These are phyloP conservation scores for Colletotrichum liriopes DNA, from an alignment of 2,329 filamentous ascomycete genomes.

Conservation along the genomic window DNA sequence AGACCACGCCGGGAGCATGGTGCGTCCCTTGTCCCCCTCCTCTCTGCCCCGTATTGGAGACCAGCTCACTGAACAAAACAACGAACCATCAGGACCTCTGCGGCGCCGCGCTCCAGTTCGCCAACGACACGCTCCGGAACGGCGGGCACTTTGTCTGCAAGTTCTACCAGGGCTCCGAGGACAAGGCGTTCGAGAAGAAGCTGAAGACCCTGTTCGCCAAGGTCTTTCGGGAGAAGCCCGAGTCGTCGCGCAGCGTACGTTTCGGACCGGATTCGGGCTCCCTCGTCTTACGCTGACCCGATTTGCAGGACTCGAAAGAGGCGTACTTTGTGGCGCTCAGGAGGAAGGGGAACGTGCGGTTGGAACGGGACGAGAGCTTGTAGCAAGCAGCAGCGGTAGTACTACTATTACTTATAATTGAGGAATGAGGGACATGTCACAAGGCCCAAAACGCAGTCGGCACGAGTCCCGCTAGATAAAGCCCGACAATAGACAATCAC, in stretches of 20 bases:
- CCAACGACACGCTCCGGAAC: slow-evolving; percentile 83
- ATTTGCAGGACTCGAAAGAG: slow-evolving; percentile 82
- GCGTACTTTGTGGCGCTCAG: slow-evolving; percentile 86
- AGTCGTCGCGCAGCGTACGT: slow-evolving; percentile 87
- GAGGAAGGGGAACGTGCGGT: slow-evolving; percentile 67
- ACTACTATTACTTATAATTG: too few species aligned
- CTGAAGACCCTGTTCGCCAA: slow-evolving; percentile 84
- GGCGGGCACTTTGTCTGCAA: slow-evolving; percentile 97
- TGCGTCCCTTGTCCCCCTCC: slow-evolving; percentile 60
- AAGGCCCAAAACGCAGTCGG: background rate
- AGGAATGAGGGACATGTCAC: background rate
- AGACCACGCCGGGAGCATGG: slow-evolving; percentile 96
- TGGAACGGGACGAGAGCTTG: background rate
- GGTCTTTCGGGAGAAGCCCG: slow-evolving; percentile 91
- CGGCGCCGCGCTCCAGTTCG: slow-evolving; percentile 86
- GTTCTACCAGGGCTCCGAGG: slow-evolving; percentile 93
- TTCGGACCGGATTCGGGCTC: background rate
- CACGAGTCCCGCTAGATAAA: background rate
- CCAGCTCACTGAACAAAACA: background rate
- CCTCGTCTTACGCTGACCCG: slow-evolving; percentile 12
- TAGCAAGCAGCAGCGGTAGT: background rate
- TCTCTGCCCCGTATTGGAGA: too few species aligned
- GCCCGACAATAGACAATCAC: background rate
- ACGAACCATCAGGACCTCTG: slow-evolving; percentile 82
- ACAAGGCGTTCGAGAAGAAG: slow-evolving; percentile 82